These are phyloP conservation scores for Claviceps sp. DNA, from an alignment of 2,329 filamentous ascomycete species.

Conservation along the genomic window DNA sequence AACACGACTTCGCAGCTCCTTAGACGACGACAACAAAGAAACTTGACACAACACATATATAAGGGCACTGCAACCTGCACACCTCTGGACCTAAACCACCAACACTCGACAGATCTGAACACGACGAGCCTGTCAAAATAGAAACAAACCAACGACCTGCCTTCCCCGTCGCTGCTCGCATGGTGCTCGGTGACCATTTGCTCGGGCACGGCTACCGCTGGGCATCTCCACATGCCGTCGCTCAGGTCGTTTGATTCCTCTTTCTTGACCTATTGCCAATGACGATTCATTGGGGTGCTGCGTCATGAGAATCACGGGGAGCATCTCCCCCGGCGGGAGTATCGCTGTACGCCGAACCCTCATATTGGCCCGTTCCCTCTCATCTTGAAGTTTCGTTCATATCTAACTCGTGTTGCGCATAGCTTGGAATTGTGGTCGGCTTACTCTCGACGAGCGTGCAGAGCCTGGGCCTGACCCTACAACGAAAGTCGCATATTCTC, in stretches of 20 bases:
- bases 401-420: not conserved
- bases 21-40: not conserved
- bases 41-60: no score
- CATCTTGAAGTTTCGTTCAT: no score
- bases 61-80: no score
- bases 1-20: not conserved
- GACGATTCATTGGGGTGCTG: conserved; percentile 27
- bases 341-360: conserved; percentile 47
- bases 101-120: not conserved
- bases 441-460: conserved; percentile 89
- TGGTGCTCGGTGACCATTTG: not conserved
- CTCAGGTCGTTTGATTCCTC: not conserved
- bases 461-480: conserved; percentile 85
- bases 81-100: not conserved
- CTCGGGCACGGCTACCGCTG: not conserved
- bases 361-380: not conserved
- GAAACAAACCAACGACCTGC: not conserved
- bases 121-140: not conserved
- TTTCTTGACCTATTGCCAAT: conserved; percentile 24
- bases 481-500: conserved; percentile 94
- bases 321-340: conserved; percentile 64
- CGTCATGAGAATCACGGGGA: conserved; percentile 60
- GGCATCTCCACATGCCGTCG: conserved; percentile 3
- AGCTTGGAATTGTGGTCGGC: conserved; percentile 90
- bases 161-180: not conserved